phyloP scores from a whole-genome alignment of 805 yeast genomes.

The Cyberlindnera maritima region DNA sequence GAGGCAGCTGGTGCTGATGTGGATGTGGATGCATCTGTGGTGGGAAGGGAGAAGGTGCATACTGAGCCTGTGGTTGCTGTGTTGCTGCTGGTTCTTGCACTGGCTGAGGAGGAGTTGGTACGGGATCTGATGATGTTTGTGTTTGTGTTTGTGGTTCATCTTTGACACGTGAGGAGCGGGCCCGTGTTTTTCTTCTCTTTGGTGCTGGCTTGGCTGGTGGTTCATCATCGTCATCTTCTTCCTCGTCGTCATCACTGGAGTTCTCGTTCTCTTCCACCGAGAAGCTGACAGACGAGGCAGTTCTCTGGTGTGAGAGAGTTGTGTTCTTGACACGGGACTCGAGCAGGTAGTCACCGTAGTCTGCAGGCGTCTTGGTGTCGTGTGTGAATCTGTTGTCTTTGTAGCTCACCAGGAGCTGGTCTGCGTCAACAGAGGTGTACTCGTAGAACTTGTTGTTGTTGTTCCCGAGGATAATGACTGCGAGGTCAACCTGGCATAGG shows the following conservation, averaged over 20 bases:
- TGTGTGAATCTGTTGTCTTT: conserved; percentile 35
- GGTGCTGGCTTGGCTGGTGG: background rate
- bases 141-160: background rate
- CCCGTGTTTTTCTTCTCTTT: conserved; percentile 9
- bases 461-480: conserved; percentile 82
- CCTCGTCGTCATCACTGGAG: conserved; percentile 19
- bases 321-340: conserved; percentile 25
- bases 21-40: conserved; percentile 5
- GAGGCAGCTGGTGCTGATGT: conserved; percentile 1
- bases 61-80: background rate
- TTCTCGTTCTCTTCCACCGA: conserved; percentile 17
- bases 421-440: conserved; percentile 69
- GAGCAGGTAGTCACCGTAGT: conserved; percentile 59
- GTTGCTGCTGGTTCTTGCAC: background rate
- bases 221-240: conserved; percentile 18
- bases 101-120: background rate
- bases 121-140: background rate
- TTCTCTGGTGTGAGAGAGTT: conserved; percentile 12
- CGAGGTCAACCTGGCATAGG: conserved; percentile 88
- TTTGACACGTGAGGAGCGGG: background rate
- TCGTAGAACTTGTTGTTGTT: conserved; percentile 78
- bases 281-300: conserved; percentile 14
- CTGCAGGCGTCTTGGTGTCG: conserved; percentile 62
- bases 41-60: background rate
- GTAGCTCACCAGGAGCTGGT: conserved; percentile 44